Evolutionary conservation across 352 stramenopile genomes (phyloP).

Genomic region (Pythium grandisporangium): DNA sequence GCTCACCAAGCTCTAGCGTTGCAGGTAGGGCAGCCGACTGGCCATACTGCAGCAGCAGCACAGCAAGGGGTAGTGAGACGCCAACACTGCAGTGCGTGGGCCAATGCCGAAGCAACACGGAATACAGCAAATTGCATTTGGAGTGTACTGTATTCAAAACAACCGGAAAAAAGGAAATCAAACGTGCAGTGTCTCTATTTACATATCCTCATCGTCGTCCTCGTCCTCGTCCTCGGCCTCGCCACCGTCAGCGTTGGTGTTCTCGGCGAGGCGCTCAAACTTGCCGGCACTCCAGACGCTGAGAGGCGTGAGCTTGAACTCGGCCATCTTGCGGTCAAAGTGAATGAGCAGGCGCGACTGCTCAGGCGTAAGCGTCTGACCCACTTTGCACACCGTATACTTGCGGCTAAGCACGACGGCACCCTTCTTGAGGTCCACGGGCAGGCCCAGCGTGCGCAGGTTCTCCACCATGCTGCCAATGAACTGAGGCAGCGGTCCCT

Average conservation of each 20-base stretch:
- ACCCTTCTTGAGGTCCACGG: slow-evolving; percentile 96
- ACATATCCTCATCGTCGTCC: slow-evolving; percentile 40
- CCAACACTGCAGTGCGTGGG: too few relatives aligned
- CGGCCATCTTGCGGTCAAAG: slow-evolving; percentile 84
- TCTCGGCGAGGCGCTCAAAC: slow-evolving; percentile 59
- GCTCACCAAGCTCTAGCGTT: slow-evolving; percentile 51
- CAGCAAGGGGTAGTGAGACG: too few relatives aligned
- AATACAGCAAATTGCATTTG: too few relatives aligned
- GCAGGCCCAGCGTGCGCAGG: slow-evolving; percentile 93
- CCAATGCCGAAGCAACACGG: too few relatives aligned
- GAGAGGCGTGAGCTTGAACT: slow-evolving; percentile 76
- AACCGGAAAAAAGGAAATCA: not conserved
- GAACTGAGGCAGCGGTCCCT: slow-evolving; percentile 88
- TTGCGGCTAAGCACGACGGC: slow-evolving; percentile 89
- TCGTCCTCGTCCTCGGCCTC: slow-evolving; percentile 30
- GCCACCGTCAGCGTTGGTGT: slow-evolving; percentile 19
- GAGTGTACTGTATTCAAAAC: too few relatives aligned
- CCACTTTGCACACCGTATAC: slow-evolving; percentile 92
- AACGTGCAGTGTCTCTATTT: slow-evolving; percentile 16
- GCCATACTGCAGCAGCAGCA: too few relatives aligned
- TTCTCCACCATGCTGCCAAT: slow-evolving; percentile 96
- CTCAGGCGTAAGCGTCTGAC: slow-evolving; percentile 91
- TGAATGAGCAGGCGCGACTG: slow-evolving; percentile 94
- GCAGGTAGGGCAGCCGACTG: too few relatives aligned
- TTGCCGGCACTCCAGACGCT: slow-evolving; percentile 68